Evolutionary conservation across 2,329 filamentous ascomycete genomes (phyloP).

Genomic region (Pseudogymnoascus sp.): DNA sequence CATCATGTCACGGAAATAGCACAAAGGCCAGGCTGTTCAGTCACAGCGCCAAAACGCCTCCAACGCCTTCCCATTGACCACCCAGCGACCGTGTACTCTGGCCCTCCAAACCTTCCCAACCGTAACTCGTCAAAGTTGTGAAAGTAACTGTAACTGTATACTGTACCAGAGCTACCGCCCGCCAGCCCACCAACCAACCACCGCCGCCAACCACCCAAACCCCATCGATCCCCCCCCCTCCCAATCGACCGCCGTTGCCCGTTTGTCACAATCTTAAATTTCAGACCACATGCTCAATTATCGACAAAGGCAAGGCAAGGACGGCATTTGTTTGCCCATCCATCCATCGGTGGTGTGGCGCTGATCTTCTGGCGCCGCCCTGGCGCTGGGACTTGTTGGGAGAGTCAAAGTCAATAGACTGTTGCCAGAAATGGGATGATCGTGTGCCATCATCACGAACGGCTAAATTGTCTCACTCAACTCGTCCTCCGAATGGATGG

Average conservation of each 20-base stretch:
- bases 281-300: background rate
- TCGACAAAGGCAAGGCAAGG: background rate
- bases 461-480: background rate
- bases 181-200: background rate
- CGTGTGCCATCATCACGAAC: slow-evolving; percentile 5
- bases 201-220: background rate
- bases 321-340: background rate
- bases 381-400: background rate
- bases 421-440: background rate
- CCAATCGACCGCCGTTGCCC: background rate
- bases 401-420: background rate
- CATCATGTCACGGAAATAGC: background rate
- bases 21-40: background rate
- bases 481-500: background rate
- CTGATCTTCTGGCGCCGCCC: background rate
- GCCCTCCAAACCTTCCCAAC: too few relatives aligned
- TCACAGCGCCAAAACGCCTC: background rate
- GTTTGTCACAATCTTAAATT: slow-evolving; percentile 9
- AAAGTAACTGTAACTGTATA: too few relatives aligned
- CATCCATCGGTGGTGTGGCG: background rate
- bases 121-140: too few relatives aligned
- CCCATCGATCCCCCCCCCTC: background rate
- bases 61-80: background rate
- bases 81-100: background rate
- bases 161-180: too few relatives aligned